A percentile compares a stretch with the other conserved stretches of the same genome.
Evolutionary conservation across 371 early-diverging fungal genomes (phyloP).

Genomic region (Rhizopus sp.): DNA sequence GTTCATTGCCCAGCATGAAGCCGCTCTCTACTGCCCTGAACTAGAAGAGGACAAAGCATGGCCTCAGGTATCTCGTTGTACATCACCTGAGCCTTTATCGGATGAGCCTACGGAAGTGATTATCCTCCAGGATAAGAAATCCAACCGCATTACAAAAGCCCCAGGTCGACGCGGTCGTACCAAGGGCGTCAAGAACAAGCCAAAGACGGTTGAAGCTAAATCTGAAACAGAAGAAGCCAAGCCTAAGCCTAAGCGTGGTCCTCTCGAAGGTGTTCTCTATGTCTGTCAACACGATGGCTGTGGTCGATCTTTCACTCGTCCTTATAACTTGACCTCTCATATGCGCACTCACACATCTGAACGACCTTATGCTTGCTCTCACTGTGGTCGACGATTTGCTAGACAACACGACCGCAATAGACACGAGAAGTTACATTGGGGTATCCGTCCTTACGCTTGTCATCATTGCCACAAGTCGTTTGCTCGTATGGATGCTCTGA

Average conservation of each 20-base stretch:
- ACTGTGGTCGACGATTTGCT: constrained; percentile 54
- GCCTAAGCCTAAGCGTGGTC: constrained; percentile 6
- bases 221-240: not conserved
- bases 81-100: constrained; percentile 22
- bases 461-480: constrained; percentile 54
- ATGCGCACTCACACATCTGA: constrained; percentile 88
- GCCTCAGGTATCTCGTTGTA: constrained; percentile 16
- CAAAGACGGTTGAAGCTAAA: constrained; percentile 11
- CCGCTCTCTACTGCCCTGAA: constrained; percentile 19
- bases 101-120: constrained; percentile 14
- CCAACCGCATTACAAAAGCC: constrained; percentile 17
- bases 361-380: constrained; percentile 62
- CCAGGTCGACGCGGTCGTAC: constrained; percentile 27
- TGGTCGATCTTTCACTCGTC: constrained; percentile 66
- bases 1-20: constrained; percentile 35
- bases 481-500: constrained; percentile 70
- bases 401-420: constrained; percentile 64
- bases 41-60: constrained; percentile 11
- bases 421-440: constrained; percentile 60
- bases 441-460: constrained; percentile 60
- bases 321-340: constrained; percentile 79
- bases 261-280: constrained; percentile 24
- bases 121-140: constrained; percentile 12
- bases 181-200: constrained; percentile 28
- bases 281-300: constrained; percentile 56